These are phyloP conservation scores for Colletotrichum sp. DNA, from an alignment of 2,329 filamentous ascomycete species.

Conservation along the genomic window DNA sequence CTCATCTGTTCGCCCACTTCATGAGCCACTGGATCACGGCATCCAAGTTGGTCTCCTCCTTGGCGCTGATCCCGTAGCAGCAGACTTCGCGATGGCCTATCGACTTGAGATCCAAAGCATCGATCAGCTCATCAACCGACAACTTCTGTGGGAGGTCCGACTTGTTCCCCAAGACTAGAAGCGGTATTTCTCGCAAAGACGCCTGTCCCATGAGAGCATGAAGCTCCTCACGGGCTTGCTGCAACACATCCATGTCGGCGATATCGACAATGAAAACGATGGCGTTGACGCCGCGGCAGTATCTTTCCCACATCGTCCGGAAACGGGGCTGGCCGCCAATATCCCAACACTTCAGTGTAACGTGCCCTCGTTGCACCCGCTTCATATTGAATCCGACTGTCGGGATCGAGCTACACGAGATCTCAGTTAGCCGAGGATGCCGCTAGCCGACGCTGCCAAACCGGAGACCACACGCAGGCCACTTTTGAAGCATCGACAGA, in stretches of 20 bases:
- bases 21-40: conserved; percentile 97
- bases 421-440: conserved; percentile 24
- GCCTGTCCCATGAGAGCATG: conserved; percentile 87
- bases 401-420: conserved; percentile 82
- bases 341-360: conserved; percentile 99
- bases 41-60: conserved; percentile 98
- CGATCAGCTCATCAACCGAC: conserved; percentile 94
- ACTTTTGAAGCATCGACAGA: not conserved
- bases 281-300: conserved; percentile 95
- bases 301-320: conserved; percentile 98
- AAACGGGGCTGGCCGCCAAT: conserved; percentile 96
- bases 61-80: conserved; percentile 98
- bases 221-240: conserved; percentile 89
- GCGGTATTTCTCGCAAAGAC: conserved; percentile 85
- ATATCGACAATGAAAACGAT: conserved; percentile 99
- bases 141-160: conserved; percentile 92
- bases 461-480: not conserved
- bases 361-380: conserved; percentile 95
- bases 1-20: conserved; percentile 79
- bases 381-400: conserved; percentile 99
- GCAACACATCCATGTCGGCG: conserved; percentile 80
- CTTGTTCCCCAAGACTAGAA: conserved; percentile 96
- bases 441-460: not conserved
- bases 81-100: conserved; percentile 94
- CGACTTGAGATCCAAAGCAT: conserved; percentile 85